Evolutionary conservation across 139 green algal species (phyloP).

Genomic region (Mesostigma viride): DNA sequence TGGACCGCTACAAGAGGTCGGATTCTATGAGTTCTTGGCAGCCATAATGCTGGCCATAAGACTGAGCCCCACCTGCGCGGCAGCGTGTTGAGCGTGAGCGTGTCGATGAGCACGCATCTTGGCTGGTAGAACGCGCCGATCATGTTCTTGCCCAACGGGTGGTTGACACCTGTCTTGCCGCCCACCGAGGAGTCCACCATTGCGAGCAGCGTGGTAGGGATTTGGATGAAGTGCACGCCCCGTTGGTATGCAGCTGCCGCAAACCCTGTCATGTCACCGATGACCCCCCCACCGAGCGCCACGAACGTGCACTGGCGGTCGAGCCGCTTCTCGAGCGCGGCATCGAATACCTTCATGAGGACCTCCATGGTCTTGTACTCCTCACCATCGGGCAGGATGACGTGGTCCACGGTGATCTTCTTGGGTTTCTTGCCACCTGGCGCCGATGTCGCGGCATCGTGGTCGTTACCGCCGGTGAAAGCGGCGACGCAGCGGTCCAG

Average conservation of each 20-base stretch:
- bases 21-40: too few species aligned
- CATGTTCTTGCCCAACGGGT: conserved; percentile 99
- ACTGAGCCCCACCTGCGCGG: too few species aligned
- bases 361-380: conserved; percentile 74
- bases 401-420: conserved; percentile 47
- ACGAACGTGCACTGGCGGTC: conserved; percentile 87
- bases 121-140: conserved; percentile 91
- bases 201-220: conserved; percentile 94
- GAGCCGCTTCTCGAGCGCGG: conserved; percentile 65
- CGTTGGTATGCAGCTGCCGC: conserved; percentile 88
- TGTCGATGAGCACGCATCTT: conserved; percentile 81
- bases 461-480: conserved; percentile 28
- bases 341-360: conserved; percentile 58
- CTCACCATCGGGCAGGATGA: conserved; percentile 89
- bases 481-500: conserved; percentile 52
- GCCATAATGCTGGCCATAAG: too few species aligned
- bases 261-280: conserved; percentile 97
- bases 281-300: conserved; percentile 88
- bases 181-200: conserved; percentile 96
- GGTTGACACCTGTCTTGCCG: conserved; percentile 96
- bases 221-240: conserved; percentile 95
- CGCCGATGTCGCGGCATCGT: too few species aligned
- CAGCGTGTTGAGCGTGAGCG: conserved; percentile 69
- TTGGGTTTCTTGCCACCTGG: neutral
- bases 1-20: too few species aligned